Conservation (phyloP, 2,329 filamentous ascomycete species). For the Colletotrichum tamarilloi region DNA sequence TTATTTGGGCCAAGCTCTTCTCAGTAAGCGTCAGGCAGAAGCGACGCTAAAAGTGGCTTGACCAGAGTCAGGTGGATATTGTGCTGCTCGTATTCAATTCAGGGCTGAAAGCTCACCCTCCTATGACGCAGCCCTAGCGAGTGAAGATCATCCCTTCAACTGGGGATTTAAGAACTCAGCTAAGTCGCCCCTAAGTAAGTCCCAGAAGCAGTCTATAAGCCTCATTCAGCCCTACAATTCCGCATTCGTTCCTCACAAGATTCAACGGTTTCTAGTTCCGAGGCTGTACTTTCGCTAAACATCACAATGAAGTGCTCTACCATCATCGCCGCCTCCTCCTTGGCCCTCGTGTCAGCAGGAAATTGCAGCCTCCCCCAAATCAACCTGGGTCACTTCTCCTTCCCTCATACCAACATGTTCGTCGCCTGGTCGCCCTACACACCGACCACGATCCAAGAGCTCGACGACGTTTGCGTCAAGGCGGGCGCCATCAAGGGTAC, state of each 20-base stretch:
- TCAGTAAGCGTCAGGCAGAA: neutral
- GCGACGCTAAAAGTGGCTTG: neutral
- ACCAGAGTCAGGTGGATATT: neutral
- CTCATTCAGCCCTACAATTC: neutral
- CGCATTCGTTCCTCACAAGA: neutral
- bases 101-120: neutral
- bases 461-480: conserved; percentile 8
- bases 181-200: neutral
- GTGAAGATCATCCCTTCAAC: neutral
- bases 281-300: neutral
- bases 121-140: neutral
- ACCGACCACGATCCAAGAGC: conserved; percentile 17
- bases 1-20: neutral
- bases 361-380: neutral
- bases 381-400: conserved; percentile 19
- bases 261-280: neutral
- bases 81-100: neutral
- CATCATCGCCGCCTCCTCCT: neutral
- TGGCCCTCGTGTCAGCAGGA: neutral
- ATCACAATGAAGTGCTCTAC: neutral
- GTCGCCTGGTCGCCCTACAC: conserved; percentile 24
- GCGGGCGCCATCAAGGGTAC: conserved; percentile 21
- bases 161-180: neutral
- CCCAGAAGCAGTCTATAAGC: neutral
- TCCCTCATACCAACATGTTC: conserved; percentile 16